A percentile compares a stretch with the other conserved stretches of the same genome.
phyloP scores from a whole-genome alignment of 2,329 filamentous ascomycete species.

The Scedosporium apiospermum region DNA sequence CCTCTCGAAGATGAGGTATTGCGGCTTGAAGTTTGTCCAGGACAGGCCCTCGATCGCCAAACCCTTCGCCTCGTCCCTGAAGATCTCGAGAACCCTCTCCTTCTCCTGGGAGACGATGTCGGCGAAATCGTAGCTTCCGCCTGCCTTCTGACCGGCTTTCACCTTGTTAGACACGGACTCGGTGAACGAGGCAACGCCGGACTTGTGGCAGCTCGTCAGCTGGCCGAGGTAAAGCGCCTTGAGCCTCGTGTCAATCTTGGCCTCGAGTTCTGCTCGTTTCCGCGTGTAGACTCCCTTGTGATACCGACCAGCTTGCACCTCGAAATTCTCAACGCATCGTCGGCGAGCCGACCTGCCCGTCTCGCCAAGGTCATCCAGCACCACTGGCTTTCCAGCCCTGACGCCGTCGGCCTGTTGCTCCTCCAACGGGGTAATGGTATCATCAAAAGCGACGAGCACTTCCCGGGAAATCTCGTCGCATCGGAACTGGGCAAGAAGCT shows the following conservation, averaged over 20 bases:
- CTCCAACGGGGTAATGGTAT: conserved; percentile 73
- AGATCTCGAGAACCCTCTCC: conserved; percentile 62
- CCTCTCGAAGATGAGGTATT: conserved; percentile 72
- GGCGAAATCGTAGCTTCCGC: conserved; percentile 85
- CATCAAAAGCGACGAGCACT: conserved; percentile 75
- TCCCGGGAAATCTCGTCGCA: conserved; percentile 95
- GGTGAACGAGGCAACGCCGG: conserved; percentile 72
- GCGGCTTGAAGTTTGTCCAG: conserved; percentile 82
- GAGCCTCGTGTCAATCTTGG: conserved; percentile 78
- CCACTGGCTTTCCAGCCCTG: conserved; percentile 60
- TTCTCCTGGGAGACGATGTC: conserved; percentile 85
- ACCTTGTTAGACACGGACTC: conserved; percentile 81
- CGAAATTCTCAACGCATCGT: conserved; percentile 74
- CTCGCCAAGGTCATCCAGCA: conserved; percentile 66
- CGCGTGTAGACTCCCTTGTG: conserved; percentile 90
- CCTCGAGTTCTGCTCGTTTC: conserved; percentile 76
- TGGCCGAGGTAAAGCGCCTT: conserved; percentile 87
- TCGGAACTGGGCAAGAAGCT: conserved; percentile 90
- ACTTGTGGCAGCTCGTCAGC: conserved; percentile 79
- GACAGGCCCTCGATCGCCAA: conserved; percentile 68
- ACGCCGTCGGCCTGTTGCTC: conserved; percentile 70
- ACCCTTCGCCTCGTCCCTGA: conserved; percentile 64
- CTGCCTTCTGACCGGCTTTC: conserved; percentile 87
- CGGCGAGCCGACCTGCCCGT: conserved; percentile 63
- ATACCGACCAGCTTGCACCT: conserved; percentile 83